Evolutionary conservation across 192 early-diverging fungal species (phyloP).

Genomic region (Pecoramyces ruminantium): DNA sequence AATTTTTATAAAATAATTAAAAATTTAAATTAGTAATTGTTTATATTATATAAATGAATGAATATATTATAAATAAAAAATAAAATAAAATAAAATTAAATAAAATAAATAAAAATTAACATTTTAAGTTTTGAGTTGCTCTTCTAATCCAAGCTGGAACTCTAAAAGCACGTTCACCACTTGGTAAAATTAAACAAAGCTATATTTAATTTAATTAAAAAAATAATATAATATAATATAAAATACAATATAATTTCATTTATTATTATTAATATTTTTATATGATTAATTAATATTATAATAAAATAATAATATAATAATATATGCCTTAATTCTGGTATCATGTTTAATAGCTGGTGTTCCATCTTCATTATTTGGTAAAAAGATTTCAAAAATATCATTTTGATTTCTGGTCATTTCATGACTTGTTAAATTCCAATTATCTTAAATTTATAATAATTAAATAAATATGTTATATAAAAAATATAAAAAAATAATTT

Average conservation of each 20-base stretch:
- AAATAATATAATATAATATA: too few species aligned
- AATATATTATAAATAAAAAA: constrained; percentile 37
- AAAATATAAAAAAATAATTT: too few species aligned
- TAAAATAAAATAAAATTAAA: too few species aligned
- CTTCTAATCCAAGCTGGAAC: constrained; percentile 76
- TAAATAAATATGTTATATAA: too few species aligned
- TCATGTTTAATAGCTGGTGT: constrained; percentile 58
- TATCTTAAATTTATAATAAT: background rate
- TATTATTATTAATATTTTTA: too few species aligned
- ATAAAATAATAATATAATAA: too few species aligned
- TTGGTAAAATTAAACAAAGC: background rate
- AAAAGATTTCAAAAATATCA: constrained; percentile 61
- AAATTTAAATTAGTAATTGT: too few species aligned
- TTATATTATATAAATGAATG: too few species aligned
- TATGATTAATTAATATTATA: background rate
- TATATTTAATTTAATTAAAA: background rate
- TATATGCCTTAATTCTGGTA: constrained; percentile 65
- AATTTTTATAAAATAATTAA: too few species aligned
- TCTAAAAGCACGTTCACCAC: constrained; percentile 37
- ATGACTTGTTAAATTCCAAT: constrained; percentile 63
- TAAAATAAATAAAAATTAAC: too few species aligned
- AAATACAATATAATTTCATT: too few species aligned
- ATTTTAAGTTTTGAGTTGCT: constrained; percentile 66
- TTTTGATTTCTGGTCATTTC: constrained; percentile 60
- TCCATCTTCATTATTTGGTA: constrained; percentile 47